A percentile compares a stretch with the other conserved stretches of the same genome.
Conservation (phyloP, 140 eudicot species). For the Flaveria floridana region DNA sequence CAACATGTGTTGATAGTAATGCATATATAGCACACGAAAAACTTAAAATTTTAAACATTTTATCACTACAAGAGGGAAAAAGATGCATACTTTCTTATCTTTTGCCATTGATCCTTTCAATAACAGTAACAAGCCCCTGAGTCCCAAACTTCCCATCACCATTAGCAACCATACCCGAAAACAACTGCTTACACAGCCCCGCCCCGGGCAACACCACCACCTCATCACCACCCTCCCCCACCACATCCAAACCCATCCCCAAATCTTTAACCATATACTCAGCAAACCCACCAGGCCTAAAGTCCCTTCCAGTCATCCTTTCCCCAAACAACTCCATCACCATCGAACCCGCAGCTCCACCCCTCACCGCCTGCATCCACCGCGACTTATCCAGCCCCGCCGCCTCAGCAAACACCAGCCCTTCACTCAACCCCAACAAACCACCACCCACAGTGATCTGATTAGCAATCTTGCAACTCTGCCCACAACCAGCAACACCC, state of each 20-base stretch:
- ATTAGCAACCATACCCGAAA: constrained; percentile 84
- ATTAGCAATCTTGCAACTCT: constrained; percentile 85
- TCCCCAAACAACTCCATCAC: constrained; percentile 86
- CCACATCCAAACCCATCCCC: constrained; percentile 91
- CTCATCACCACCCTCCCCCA: constrained; percentile 50
- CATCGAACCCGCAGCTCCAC: constrained; percentile 83
- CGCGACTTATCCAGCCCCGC: constrained; percentile 65
- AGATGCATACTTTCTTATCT: background rate
- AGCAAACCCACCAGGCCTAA: constrained; percentile 83
- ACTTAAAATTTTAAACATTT: background rate
- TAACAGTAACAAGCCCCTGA: constrained; percentile 69
- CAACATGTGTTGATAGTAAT: constrained; percentile 1
- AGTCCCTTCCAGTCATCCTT: constrained; percentile 79
- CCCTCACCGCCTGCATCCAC: constrained; percentile 71
- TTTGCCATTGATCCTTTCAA: constrained; percentile 71
- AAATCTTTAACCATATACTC: constrained; percentile 92
- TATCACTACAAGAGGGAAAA: background rate
- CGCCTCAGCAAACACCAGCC: constrained; percentile 75
- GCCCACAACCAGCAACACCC: constrained; percentile 78
- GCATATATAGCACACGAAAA: constrained; percentile 20
- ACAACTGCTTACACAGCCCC: constrained; percentile 68
- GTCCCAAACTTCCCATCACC: constrained; percentile 90
- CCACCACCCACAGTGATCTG: constrained; percentile 82
- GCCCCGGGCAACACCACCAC: constrained; percentile 80
- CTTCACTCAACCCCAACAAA: constrained; percentile 88